phyloP scores from a whole-genome alignment of 495 filamentous ascomycete genomes.

The Hypomontagnella monticulosa region DNA sequence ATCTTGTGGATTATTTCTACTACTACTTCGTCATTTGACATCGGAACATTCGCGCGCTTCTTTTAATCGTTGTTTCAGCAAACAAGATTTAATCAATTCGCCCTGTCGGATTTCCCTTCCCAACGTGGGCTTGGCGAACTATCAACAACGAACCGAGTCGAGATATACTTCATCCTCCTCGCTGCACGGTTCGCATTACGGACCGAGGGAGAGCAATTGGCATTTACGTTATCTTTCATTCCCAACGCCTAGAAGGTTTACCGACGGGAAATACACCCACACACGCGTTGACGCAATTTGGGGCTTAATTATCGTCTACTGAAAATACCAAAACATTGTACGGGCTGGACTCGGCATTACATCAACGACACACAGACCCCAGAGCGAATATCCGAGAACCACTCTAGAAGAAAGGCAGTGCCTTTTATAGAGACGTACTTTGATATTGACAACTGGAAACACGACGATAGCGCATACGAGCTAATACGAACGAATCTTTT shows the following conservation, averaged over 20 bases:
- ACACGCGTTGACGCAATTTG: conserved; percentile 43
- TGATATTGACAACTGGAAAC: conserved; percentile 29
- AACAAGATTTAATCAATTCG: conserved; percentile 53
- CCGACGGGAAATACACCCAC: conserved; percentile 25
- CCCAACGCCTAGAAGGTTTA: conserved; percentile 39
- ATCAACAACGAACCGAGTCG: conserved; percentile 24
- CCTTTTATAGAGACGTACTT: conserved; percentile 29
- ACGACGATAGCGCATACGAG: conserved; percentile 34
- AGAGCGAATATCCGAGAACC: conserved; percentile 19
- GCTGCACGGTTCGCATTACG: conserved; percentile 29
- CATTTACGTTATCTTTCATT: conserved; percentile 25
- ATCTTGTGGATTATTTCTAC: conserved; percentile 49
- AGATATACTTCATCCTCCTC: conserved; percentile 15
- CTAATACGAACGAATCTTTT: conserved; percentile 36
- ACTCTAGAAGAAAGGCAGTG: conserved; percentile 34
- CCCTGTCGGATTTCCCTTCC: conserved; percentile 49
- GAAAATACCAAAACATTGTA: conserved; percentile 25
- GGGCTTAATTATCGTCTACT: conserved; percentile 31
- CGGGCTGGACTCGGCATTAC: conserved; percentile 47
- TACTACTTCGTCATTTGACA: conserved; percentile 37
- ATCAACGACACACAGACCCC: conserved; percentile 22
- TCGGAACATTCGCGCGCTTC: conserved; percentile 11
- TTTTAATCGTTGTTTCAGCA: conserved; percentile 40
- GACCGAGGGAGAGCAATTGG: conserved; percentile 23
- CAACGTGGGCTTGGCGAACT: conserved; percentile 30